Base-by-base conservation (phyloP, 2,329 filamentous ascomycete species). In the Fusarium armeniacum region DNA sequence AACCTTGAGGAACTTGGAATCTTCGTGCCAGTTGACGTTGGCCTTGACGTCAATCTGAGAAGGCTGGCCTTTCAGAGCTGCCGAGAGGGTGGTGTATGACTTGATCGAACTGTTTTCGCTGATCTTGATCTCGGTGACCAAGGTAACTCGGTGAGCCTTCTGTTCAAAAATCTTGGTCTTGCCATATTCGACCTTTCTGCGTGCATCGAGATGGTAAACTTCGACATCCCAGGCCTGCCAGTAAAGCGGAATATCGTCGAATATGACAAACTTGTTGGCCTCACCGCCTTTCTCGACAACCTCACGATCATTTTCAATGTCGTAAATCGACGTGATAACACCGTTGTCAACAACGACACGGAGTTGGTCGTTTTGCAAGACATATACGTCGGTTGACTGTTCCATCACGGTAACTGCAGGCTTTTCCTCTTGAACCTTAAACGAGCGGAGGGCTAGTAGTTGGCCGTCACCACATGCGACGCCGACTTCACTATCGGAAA, bases 161-260 rank as follows among this genome's bases (percentile, higher is more conserved):
- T 87, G 82, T 75, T 96, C 93, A 38, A 88, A 83, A 59, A 98
- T 90, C 67, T 84, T 86, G 15, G 93, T 93, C 71, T 89, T 85
- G 67, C 87, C 86, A 20, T 90, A 87, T 8, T 86, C 77, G 16
- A 99, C 85, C 77, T 95, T 92, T 77, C 92, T 88, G 59, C 94
- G 90, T 3, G 94, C 96, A 58, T 97, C 90, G 28, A 98, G 87
- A 75, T 99, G 96, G 82, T 91, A 99, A 30, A 98, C 94, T 80
- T 99, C 96, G 8, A 98, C 95, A 78, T 99, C 95, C 94, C 95
- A 97, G 4, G 94, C 94, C 81, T 98, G 93, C 94, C 94, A 98
- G 83, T 97, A 97, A 26, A 98, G 86, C 24, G 94, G 94, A 81
- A 98, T 98, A 81, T 99, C 96, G 76, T 99, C 96, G 75, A 97